These are phyloP conservation scores for Bimuria novae-zelandiae DNA, from an alignment of 2,329 filamentous ascomycete genomes.

Conservation along the genomic window DNA sequence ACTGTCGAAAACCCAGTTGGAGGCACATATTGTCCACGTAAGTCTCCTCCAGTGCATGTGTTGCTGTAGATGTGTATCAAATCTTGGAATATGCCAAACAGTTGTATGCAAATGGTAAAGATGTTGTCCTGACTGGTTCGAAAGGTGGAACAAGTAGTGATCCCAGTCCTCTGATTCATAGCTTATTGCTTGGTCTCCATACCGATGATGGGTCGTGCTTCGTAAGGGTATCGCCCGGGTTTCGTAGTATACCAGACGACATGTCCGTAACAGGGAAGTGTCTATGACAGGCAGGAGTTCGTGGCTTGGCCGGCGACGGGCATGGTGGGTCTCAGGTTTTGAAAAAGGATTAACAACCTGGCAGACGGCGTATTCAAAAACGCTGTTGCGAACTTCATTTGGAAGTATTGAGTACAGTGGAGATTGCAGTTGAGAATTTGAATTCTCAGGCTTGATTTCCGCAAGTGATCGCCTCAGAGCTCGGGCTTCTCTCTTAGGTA, in stretches of 20 bases:
- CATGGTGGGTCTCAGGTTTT: slow-evolving; percentile 14
- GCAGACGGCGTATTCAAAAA: slow-evolving; percentile 20
- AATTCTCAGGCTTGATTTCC: slow-evolving; percentile 23
- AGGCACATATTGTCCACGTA: slow-evolving; percentile 27
- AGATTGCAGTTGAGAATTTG: slow-evolving; percentile 24
- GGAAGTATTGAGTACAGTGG: slow-evolving; percentile 29
- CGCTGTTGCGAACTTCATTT: slow-evolving; percentile 27
- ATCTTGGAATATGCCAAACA: slow-evolving; percentile 7
- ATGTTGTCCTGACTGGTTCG: slow-evolving; percentile 23
- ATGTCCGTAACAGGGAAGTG: slow-evolving; percentile 44
- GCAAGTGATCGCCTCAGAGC: slow-evolving; percentile 22
- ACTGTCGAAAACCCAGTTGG: slow-evolving; percentile 12
- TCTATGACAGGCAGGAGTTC: slow-evolving; percentile 32
- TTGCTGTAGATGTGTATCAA: slow-evolving; percentile 16
- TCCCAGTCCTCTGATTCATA: slow-evolving; percentile 21
- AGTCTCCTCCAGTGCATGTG: slow-evolving; percentile 30
- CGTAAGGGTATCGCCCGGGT: slow-evolving; percentile 41
- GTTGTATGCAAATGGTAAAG: slow-evolving; percentile 30
- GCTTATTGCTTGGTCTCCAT: slow-evolving; percentile 12
- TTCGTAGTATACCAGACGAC: slow-evolving; percentile 46
- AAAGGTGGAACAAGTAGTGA: slow-evolving; percentile 26
- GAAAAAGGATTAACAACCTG: slow-evolving; percentile 18
- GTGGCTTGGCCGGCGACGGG: slow-evolving; percentile 31
- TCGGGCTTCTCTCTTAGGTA: slow-evolving; percentile 5
- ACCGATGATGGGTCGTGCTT: slow-evolving; percentile 32